Base-by-base conservation (phyloP, 805 yeast genomes). In the Maudiozyma pseudohumilis region DNA sequence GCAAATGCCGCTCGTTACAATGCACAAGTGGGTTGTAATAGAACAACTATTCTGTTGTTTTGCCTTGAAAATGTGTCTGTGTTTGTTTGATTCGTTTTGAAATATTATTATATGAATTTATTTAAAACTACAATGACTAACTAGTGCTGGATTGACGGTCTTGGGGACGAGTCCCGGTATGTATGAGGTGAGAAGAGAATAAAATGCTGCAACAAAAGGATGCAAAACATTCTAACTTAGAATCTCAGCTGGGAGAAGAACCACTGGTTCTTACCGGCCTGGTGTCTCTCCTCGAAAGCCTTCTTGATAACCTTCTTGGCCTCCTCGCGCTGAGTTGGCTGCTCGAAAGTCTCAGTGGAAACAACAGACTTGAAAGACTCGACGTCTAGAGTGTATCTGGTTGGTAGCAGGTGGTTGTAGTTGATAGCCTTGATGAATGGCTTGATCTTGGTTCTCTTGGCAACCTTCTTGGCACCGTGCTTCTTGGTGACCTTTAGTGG, bases 391-490 rank as follows among this genome's bases (percentile, higher is more conserved):
- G 95, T 77, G 84, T 92, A 92, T 78, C 98, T 88, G 66, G 98
- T 92, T 77, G 98, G 98, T 89, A 92, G 81, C 70, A 92, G 77
- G 73, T 92, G 98, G 87, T 87, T 87, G 95, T 88, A 92, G 96
- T 92, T 92, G 69, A 92, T 78, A 65, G 84, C 87, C 80, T 89
- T 92, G 76, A 92, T 87, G 72, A 92, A 92, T 63, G 98, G 96
- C 92, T 92, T 92, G 66, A 92, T 84, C 78, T 81, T 84, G 64
- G 96, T 84, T 77, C 94, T 85, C 83, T 85, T 86, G 59, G 95
- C 94, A 61, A 80, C 77, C 76, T 86, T 86, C 88, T 92, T 89
- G 60, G 87, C 84, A 66, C 89, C 92, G 79, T 83, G 82, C 66
- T 78, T 74, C 75, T 85, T 87, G 76, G 94, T 78, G 54, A 92